Percentiles rank a stretch among this genome's conserved stretches.
Evolutionary conservation across 176 grass and related monocot genomes (phyloP).

Genomic region (Puccinellia tenuiflora): DNA sequence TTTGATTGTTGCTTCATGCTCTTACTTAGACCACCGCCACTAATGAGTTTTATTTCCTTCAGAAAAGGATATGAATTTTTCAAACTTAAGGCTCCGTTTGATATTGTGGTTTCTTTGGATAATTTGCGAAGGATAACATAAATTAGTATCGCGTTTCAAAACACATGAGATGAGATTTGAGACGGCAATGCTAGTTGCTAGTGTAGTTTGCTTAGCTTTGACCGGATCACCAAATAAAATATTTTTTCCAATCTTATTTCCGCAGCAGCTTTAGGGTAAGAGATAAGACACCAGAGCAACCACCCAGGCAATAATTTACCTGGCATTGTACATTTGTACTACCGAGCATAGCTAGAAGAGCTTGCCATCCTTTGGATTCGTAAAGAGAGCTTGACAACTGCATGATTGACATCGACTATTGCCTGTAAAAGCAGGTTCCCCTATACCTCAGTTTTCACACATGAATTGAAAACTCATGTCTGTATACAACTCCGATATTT

Average conservation of each 20-base stretch:
- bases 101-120: not conserved
- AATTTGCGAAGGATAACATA: not conserved
- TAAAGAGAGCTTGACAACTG: constrained; percentile 39
- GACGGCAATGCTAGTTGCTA: not conserved
- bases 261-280: not conserved
- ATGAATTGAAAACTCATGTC: constrained; percentile 6
- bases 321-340: not conserved
- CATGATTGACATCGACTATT: constrained; percentile 72
- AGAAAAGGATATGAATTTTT: not conserved
- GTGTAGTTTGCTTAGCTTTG: no score
- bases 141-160: not conserved
- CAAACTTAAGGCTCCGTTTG: not conserved
- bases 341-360: constrained; percentile 41
- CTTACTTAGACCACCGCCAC: not conserved
- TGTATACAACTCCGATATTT: constrained; percentile 38
- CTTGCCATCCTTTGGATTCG: constrained; percentile 39
- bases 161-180: not conserved
- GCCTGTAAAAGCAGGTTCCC: constrained; percentile 56
- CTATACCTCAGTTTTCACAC: not conserved
- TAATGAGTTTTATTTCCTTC: not conserved
- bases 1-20: not conserved
- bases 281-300: not conserved
- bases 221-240: not conserved
- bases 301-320: not conserved
- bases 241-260: not conserved